phyloP scores from a whole-genome alignment of 148 eudicot species.

The Agrostemma githago region DNA sequence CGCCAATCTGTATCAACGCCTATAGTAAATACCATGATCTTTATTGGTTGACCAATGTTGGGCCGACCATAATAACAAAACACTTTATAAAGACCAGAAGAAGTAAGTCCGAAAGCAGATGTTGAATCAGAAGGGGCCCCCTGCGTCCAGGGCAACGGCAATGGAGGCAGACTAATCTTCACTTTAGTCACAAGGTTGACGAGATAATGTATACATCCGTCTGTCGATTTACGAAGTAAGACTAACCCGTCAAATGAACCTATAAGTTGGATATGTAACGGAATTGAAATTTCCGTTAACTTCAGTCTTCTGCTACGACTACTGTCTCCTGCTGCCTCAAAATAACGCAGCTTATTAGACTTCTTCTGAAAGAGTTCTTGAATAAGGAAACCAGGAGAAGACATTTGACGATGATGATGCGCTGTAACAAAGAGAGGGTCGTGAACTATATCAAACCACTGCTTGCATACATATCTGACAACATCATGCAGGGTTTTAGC shows the following conservation, averaged over 20 bases:
- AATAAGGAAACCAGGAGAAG: constrained; percentile 1
- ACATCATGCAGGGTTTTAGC: too few relatives aligned
- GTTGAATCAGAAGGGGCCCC: too few relatives aligned
- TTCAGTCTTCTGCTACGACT: too few relatives aligned
- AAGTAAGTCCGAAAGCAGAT: neutral
- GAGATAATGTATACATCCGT: neutral
- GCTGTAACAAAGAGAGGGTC: constrained; percentile 6
- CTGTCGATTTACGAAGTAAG: neutral
- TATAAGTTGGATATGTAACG: neutral
- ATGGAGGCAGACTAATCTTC: constrained; percentile 16
- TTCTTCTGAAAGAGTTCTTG: neutral
- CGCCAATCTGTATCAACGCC: neutral
- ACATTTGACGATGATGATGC: neutral
- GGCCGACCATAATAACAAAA: neutral
- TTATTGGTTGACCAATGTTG: too few relatives aligned
- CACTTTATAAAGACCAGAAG: neutral
- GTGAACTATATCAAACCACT: neutral
- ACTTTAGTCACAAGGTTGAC: constrained; percentile 16
- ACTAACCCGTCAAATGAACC: constrained; percentile 8
- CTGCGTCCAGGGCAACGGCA: neutral
- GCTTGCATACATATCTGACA: too few relatives aligned
- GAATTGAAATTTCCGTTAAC: neutral
- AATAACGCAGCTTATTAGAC: neutral
- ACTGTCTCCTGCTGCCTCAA: neutral
- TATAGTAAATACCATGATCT: neutral